Evolutionary conservation across 371 early-diverging fungal species (phyloP).

Genomic region (Funneliformis caledonium): DNA sequence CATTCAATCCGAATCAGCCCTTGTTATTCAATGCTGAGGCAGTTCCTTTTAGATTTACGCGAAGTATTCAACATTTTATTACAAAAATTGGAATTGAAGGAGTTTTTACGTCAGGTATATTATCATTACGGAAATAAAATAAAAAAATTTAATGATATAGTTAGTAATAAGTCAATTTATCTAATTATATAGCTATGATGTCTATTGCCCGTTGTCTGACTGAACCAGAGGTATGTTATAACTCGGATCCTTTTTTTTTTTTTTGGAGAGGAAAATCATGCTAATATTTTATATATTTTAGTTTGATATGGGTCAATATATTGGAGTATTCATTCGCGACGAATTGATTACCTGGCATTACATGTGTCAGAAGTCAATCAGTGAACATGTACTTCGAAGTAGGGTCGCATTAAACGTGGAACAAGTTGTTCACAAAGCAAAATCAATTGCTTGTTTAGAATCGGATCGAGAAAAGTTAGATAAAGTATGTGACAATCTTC

Average conservation of each 20-base stretch:
- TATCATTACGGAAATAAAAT: slow-evolving; percentile 78
- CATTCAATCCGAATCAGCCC: slow-evolving; percentile 43
- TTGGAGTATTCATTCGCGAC: slow-evolving; percentile 88
- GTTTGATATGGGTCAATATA: slow-evolving; percentile 83
- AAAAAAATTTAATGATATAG: slow-evolving; percentile 69
- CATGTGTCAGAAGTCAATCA: slow-evolving; percentile 59
- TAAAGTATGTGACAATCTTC: not conserved
- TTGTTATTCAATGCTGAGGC: slow-evolving; percentile 68
- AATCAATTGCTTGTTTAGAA: slow-evolving; percentile 72
- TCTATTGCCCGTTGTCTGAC: slow-evolving; percentile 32
- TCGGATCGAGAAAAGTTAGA: slow-evolving; percentile 73
- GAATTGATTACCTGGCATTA: slow-evolving; percentile 83
- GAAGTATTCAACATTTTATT: slow-evolving; percentile 93
- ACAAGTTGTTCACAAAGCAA: slow-evolving; percentile 71
- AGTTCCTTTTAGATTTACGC: slow-evolving; percentile 97
- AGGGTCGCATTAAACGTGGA: slow-evolving; percentile 71
- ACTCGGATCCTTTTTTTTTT: not conserved
- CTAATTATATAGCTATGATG: slow-evolving; percentile 18
- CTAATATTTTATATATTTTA: slow-evolving; percentile 35
- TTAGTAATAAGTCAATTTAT: slow-evolving; percentile 48
- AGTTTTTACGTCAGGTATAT: slow-evolving; percentile 75
- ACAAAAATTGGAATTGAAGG: slow-evolving; percentile 93
- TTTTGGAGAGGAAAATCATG: not conserved
- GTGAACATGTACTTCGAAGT: slow-evolving; percentile 68
- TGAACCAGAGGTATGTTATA: slow-evolving; percentile 35